These are phyloP conservation scores for Mollisiaceae sp. DNA, from an alignment of 2,329 filamentous ascomycete genomes.

Conservation along the genomic window DNA sequence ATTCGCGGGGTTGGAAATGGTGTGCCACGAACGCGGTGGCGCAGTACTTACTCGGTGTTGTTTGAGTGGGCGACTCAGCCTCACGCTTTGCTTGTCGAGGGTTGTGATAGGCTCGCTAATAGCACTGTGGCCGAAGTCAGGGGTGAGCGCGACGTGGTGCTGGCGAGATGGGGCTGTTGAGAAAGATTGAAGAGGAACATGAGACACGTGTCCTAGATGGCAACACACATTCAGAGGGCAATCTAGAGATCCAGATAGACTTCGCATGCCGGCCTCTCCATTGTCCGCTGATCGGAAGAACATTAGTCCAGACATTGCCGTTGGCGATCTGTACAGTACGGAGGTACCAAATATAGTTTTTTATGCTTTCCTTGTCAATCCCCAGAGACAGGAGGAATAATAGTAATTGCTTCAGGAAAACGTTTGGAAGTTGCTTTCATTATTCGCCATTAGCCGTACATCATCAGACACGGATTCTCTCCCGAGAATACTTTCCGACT, in stretches of 20 bases:
- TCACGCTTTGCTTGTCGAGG: constrained; percentile 6
- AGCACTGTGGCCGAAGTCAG: too few species aligned
- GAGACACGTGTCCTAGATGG: neutral
- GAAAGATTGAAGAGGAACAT: neutral
- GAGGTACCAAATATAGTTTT: neutral
- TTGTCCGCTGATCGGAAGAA: neutral
- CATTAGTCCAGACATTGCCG: neutral
- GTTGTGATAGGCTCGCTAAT: constrained; percentile 11
- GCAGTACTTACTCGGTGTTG: constrained; percentile 18
- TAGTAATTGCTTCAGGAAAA: constrained; percentile 1
- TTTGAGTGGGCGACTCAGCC: constrained; percentile 17
- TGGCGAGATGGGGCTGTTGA: constrained; percentile 5
- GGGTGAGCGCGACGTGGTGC: neutral
- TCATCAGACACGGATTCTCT: constrained; percentile 72
- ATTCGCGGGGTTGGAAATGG: constrained; percentile 12
- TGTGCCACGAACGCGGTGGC: constrained; percentile 25
- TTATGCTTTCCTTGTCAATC: neutral
- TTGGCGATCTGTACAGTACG: neutral
- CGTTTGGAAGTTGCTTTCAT: constrained; percentile 7
- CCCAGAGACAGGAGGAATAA: neutral
- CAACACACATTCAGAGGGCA: neutral
- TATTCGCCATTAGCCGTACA: neutral
- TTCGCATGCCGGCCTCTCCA: neutral
- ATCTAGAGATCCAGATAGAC: neutral
- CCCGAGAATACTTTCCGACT: constrained; percentile 82